Base-by-base conservation (phyloP, 2,329 filamentous ascomycete species). In the Stagonosporopsis chrysanthemi region DNA sequence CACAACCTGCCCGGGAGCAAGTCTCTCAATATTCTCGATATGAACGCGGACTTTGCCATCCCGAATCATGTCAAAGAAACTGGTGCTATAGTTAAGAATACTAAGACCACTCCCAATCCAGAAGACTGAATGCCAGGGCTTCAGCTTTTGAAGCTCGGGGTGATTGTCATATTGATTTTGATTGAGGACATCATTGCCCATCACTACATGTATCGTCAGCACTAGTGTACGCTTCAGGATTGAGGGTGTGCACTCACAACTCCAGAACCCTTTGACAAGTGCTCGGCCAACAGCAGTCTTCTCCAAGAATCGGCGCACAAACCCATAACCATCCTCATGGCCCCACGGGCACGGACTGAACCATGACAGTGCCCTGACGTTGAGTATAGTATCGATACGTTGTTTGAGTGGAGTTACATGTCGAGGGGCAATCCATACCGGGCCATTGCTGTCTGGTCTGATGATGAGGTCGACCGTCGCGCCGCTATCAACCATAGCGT, bases 381-480 rank as follows among this genome's bases (percentile, higher is more conserved):
- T 53, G 8, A 53, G 50, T 17, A 53, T 53, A 8, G 50, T 53
- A 26, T 92, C 89, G 0, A 91, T 77, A 81, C 85, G 86, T 54
- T 82, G 82, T 71, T 87, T 88, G n/a, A 90, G 69, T 0, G 87
- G 87, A 1, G 88, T 90, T 8, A 90, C 86, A 53, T 85, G 86
- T 1, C 83, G 75, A 1, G 84, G 84, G 0, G 84, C 75, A 71
- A 89, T 83, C 81, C 82, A 89, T 0, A 80, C 77, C 0, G 87
- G 85, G 0, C 87, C 86, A 57, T 83, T 80, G 4, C 85, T 85
- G 15, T 75, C 80, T 14, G 80, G 76, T 43, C 86, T 80, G 54
- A 88, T 84, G 5, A 88, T 75, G 78, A 85, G 81, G 52, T 84
- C 80, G 14, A 88, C 86, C 53, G 84, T 80, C 9, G 87, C 86